These are phyloP conservation scores for Monarda citriodora DNA, from an alignment of 305 asterid genomes.

Conservation along the genomic window DNA sequence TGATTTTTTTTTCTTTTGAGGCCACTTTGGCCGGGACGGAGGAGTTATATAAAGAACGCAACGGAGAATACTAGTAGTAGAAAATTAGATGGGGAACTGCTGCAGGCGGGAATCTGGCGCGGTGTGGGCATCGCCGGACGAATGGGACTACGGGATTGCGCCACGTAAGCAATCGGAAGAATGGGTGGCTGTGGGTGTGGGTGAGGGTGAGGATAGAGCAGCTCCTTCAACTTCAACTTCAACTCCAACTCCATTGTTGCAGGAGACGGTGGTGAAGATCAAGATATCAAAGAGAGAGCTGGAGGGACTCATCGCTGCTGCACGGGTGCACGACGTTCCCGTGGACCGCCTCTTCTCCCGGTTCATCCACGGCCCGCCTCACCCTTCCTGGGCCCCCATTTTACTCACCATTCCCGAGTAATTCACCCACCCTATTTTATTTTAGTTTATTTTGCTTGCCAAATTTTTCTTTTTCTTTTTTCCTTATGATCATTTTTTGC, in stretches of 20 bases:
- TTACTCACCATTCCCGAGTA: constrained; percentile 57
- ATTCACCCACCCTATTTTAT: constrained; percentile 2
- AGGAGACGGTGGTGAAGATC: constrained; percentile 28
- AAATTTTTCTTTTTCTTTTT: too few relatives aligned
- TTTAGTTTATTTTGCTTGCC: too few relatives aligned
- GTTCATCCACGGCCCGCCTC: constrained; percentile 22
- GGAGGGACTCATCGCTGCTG: constrained; percentile 25
- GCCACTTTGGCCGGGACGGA: too few relatives aligned
- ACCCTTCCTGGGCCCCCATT: constrained; percentile 42
- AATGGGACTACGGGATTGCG: background rate
- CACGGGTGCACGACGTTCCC: constrained; percentile 30
- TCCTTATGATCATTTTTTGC: too few relatives aligned
- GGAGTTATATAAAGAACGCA: background rate
- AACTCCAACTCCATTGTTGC: too few relatives aligned
- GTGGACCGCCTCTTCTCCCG: constrained; percentile 41
- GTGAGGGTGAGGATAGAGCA: constrained; percentile 5
- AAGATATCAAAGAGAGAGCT: constrained; percentile 42
- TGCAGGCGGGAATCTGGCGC: constrained; percentile 19
- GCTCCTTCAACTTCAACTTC: background rate
- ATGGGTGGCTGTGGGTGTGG: too few relatives aligned
- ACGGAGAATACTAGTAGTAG: background rate
- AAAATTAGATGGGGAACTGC: constrained; percentile 25
- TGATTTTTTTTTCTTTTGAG: too few relatives aligned
- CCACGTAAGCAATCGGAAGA: background rate
- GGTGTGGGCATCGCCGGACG: constrained; percentile 26